Conservation (phyloP, 2,329 filamentous ascomycete species). For the Exophiala alcalophila region DNA sequence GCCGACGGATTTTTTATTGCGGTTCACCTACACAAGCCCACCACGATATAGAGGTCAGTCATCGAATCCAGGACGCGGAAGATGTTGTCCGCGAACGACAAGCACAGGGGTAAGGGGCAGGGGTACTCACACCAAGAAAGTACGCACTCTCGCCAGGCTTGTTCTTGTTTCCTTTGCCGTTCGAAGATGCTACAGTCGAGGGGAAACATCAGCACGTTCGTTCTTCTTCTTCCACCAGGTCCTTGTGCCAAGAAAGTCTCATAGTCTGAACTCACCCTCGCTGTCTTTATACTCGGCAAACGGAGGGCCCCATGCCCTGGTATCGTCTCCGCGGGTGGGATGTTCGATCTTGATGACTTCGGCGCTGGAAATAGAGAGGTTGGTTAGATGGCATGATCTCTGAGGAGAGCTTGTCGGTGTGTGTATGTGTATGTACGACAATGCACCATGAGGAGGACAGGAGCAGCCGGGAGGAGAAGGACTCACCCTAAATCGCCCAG, state of each 20-base stretch:
- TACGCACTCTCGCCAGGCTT: slow-evolving; percentile 86
- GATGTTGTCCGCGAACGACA: not conserved
- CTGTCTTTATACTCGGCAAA: slow-evolving; percentile 77
- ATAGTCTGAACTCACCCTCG: slow-evolving; percentile 52
- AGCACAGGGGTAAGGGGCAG: not conserved
- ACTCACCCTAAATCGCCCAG: slow-evolving; percentile 89
- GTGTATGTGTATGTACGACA: not conserved
- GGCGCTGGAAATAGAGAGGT: slow-evolving; percentile 69
- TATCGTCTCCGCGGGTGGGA: slow-evolving; percentile 86
- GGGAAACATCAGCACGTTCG: not conserved
- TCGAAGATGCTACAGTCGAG: too few species aligned
- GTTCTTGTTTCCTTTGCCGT: slow-evolving; percentile 17
- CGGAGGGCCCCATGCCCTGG: slow-evolving; percentile 91
- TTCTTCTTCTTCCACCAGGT: not conserved
- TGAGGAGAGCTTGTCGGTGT: too few species aligned
- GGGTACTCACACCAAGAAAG: slow-evolving; percentile 70
- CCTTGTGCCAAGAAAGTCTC: not conserved
- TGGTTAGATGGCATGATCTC: too few species aligned
- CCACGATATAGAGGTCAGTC: not conserved
- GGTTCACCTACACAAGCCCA: slow-evolving; percentile 67
- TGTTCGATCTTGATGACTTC: slow-evolving; percentile 98
- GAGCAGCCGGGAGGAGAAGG: too few species aligned
- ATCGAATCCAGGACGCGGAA: slow-evolving; percentile 2
- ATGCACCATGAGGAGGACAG: not conserved
- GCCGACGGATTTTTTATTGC: slow-evolving; percentile 93